Conservation (phyloP, 495 filamentous ascomycete genomes). For the Parachaetomium inaequale region DNA sequence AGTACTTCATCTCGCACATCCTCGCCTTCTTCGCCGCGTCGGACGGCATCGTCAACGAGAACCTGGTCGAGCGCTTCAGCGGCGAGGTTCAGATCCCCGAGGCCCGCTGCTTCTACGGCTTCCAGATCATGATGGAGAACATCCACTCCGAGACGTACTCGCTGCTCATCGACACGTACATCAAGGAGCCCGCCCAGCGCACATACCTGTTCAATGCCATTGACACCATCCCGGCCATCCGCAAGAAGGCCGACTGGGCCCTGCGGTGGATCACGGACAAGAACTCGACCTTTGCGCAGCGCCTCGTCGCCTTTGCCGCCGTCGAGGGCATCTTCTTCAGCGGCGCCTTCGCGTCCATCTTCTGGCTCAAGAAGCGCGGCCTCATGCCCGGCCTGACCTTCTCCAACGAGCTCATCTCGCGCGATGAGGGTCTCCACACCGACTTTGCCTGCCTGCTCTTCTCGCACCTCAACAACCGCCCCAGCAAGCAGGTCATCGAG, state of each 20-base stretch:
- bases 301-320: conserved; percentile 94
- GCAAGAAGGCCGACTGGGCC: conserved; percentile 98
- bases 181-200: conserved; percentile 96
- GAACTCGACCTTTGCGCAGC: conserved; percentile 89
- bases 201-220: conserved; percentile 96
- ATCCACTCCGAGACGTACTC: conserved; percentile 99
- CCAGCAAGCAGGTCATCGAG: conserved; percentile 72
- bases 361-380: conserved; percentile 99
- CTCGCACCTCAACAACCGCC: conserved; percentile 89
- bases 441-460: conserved; percentile 97
- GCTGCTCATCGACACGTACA: conserved; percentile 98
- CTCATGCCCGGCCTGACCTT: conserved; percentile 98
- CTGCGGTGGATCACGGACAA: conserved; percentile 90
- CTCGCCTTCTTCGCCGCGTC: conserved; percentile 99
- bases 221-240: conserved; percentile 92
- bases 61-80: conserved; percentile 96
- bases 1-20: conserved; percentile 96
- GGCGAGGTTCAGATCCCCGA: conserved; percentile 96
- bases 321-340: conserved; percentile 99
- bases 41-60: conserved; percentile 99
- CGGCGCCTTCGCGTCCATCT: conserved; percentile 98
- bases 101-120: conserved; percentile 99
- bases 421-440: conserved; percentile 98
- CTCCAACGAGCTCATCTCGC: conserved; percentile 99
- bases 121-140: conserved; percentile 99